Evolutionary conservation across 495 filamentous ascomycete species (phyloP), one percentile per base, ranked within the genome.

Genomic region (Hyaloscypha hepaticicola): DNA sequence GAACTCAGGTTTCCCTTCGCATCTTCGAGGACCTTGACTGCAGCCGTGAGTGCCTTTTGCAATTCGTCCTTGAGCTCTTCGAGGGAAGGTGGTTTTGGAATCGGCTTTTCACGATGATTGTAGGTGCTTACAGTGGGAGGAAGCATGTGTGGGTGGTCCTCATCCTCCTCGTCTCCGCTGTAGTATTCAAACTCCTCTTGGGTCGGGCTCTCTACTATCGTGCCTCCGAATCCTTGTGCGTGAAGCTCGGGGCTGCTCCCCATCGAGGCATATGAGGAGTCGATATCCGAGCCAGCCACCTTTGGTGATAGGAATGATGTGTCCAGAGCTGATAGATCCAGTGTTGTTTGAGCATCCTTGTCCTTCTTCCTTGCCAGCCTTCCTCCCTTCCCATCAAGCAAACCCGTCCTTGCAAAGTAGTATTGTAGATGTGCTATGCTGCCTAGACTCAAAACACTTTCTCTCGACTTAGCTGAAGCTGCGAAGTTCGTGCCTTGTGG

Each of bases 391-490:
- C 94, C 93, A 71, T 99, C 95, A 55, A 99, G 75, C 58, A 99
- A 75, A 3, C 95, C 95, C 3, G 95, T 99, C 57, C 96, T 83
- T 41, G 95, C 94, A 74, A 99, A 99, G 74, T 98, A 99, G 75
- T 99, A 97, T 72, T 99, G 95, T 69, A 99, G 78, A 77, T 99
- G 95, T 53, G 93, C 92, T 70, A 99, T 99, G 72, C 93, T 97
- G 26, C 95, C 95, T 66, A 99, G 77, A 72, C 90, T 96, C 83
- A 97, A 87, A 61, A 99, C 95, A 70, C 92, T 97, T 66, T 98
- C 93, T 64, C 95, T 81, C 51, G 91, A 89, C 67, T 85, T 86
- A 58, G 95, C 95, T 34, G 95, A 98, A 29, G 88, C 88, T 12
- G 95, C 90, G 74, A 99, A 99, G 69, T 91, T 85, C 34, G 90